Evolutionary conservation across 2,329 filamentous ascomycete genomes (phyloP), one percentile per base, ranked within the genome.

Genomic region (Fusarium chuoi): DNA sequence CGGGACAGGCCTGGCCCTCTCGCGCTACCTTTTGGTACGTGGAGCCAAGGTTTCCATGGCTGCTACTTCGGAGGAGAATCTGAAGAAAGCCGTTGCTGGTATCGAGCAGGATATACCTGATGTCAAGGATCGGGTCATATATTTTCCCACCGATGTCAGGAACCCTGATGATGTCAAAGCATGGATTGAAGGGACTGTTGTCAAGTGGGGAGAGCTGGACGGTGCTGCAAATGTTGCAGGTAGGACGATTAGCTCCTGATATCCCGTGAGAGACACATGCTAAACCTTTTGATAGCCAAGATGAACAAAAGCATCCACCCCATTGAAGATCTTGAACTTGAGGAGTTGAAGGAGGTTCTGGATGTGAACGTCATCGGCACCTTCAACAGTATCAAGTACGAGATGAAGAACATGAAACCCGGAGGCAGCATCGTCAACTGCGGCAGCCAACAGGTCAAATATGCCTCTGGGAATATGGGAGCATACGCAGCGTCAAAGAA

Each of bases 1-100:
- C 44, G 89, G 89, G 26, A 86, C 90, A 33, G 89, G 89, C 45
- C 81, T 89, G 20, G 86, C 87, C 30, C 82, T 89, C 4, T 84
- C 88, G 1, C 81, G 86, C 38, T 82, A 84, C 54, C 82, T 90
- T 22, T 81, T 90, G n/a, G 75, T 81, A 26, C 70, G 80, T n/a
- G 80, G 80, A 13, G 80, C 80, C n/a, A 77, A 69, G 30, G 71
- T 82, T 4, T 82, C 81, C 12, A 77, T 80, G 58, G 77, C 77
- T 22, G 78, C 78, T n/a, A 74, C 79, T 3, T 77, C 78, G 11
- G 72, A 74, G 30, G 73, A 77, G 12, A 81, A 79, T 24, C 51
- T 82, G 22, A 73, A 75, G 20, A 75, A 77, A 17, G 72, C 78
- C 1, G 48, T 77, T 22, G 65, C 73, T 20, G 70, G 74, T 13